Evolutionary conservation across 2,329 filamentous ascomycete species (phyloP), one percentile per base, ranked within the genome.

Genomic region (Diaporthe sp.): DNA sequence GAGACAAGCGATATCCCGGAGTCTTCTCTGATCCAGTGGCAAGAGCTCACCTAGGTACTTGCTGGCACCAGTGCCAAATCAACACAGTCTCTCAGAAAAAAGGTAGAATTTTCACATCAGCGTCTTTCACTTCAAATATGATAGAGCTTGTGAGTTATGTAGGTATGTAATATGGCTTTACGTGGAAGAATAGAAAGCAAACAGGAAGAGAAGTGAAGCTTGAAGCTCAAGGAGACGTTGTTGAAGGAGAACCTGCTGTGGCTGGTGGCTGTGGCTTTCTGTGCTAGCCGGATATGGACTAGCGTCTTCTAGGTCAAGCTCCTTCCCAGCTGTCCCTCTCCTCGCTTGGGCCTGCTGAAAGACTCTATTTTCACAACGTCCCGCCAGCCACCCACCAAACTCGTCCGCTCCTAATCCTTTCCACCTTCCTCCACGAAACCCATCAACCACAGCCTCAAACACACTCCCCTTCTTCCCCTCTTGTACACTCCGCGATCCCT

Each of bases 361-460:
- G 65, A 53, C 65, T 73, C 57, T 73, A 73, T 73, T 73, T 73
- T 55, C 71, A 42, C 71, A 65, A 65, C 34, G 9, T 62, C 58
- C 31, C 42, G 37, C 58, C 57, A 72, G 55, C 71, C 58, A 62
- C 58, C 71, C 42, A 53, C 57, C 58, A 51, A 53, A 51, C 57
- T 62, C 34, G 13, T 39, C 37, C 6, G 10, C 31, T 42, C 25
- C 49, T 51, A 68, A 68, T 49, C 71, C 58, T 73, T 58, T 46
- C 51, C n/a, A 62, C 44, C 44, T 62, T 72, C 31, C 71, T 62
- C 42, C 25, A 31, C 34, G 57, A 39, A 72, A 22, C n/a, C 34
- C 71, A 22, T 62, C 68, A 57, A 13, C 25, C 53, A 42, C 71
- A 60, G 12, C 71, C 71, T 44, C 71, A 49, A 73, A 15, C 57